These are phyloP conservation scores for Hanseniaspora sp. DNA, from an alignment of 1,139 yeast species.

Conservation along the genomic window DNA sequence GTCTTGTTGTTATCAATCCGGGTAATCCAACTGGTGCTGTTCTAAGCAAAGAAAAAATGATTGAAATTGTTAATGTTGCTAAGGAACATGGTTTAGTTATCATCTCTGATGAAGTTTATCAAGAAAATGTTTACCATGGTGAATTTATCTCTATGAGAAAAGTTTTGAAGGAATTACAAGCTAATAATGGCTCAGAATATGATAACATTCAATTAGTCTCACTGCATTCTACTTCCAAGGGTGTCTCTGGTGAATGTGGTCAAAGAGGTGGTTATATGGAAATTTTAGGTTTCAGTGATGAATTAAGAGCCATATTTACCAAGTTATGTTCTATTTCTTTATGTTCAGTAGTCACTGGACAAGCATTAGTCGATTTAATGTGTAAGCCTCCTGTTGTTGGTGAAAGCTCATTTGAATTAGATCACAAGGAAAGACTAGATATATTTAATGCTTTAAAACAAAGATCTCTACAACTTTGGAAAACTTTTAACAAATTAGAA, in stretches of 20 bases:
- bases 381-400: constrained; percentile 78
- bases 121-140: constrained; percentile 72
- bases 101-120: constrained; percentile 97
- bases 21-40: constrained; percentile 97
- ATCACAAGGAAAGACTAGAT: constrained; percentile 46
- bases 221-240: constrained; percentile 89
- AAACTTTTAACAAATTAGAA: constrained; percentile 64
- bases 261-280: constrained; percentile 99
- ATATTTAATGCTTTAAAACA: constrained; percentile 52
- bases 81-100: constrained; percentile 75
- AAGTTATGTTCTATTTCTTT: constrained; percentile 82
- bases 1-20: constrained; percentile 88
- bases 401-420: constrained; percentile 61
- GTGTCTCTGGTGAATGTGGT: constrained; percentile 96
- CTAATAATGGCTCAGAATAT: constrained; percentile 41
- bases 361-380: constrained; percentile 84
- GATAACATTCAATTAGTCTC: constrained; percentile 79
- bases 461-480: constrained; percentile 54
- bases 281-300: constrained; percentile 63
- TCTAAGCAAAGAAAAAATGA: constrained; percentile 52
- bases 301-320: constrained; percentile 57
- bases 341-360: constrained; percentile 92
- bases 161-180: constrained; percentile 52
- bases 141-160: constrained; percentile 55
- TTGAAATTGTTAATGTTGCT: constrained; percentile 61